Evolutionary conservation across 345 rosid species (phyloP), one percentile per base, ranked within the genome.

Genomic region (Linum trigynum): DNA sequence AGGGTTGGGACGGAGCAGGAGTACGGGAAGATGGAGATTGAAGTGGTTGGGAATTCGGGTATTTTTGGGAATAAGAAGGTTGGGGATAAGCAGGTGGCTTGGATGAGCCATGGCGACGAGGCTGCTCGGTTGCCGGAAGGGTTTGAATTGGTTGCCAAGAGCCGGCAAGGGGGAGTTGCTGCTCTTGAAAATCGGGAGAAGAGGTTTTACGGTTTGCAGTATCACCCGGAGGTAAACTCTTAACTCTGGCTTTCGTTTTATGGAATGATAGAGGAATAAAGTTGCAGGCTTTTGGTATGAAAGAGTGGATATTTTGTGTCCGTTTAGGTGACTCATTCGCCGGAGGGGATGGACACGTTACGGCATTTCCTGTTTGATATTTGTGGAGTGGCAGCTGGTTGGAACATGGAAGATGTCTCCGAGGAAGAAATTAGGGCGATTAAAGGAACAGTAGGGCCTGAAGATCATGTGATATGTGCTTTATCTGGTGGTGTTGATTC

Each of bases 61-160:
- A 65, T 94, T 66, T 90, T 76, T 62, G 95, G 99, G 67, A 67
- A 74, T 10, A 85, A 78, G 71, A 72, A 59, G 43, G 86, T 65
- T 67, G 97, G 92, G 63, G 87, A 94, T 41, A 79, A 60, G 71
- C 91, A 90, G 78, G 81, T 80, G 11, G 99, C 86, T 59, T 94
- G 97, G 99, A 94, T 90, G 99, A 94, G 99, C 55, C 99, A 90
- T 67, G 99, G 97, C 0, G 99, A 88, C 62, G 99, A 94, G 83
- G 95, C 87, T 5, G 81, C 67, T 2, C 61, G 68, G 55, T 70
- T 94, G 71, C 97, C 97, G 17, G 66, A 82, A 3, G 97, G 96
- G 65, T 94, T 94, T 67, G 84, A 84, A 63, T 78, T 86, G 16
- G 92, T 84, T 65, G 97, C 82, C 0, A 75, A 82, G 77, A 94